Evolutionary conservation across 192 early-diverging fungal genomes (phyloP).

Genomic region (Coemansia biformis): DNA sequence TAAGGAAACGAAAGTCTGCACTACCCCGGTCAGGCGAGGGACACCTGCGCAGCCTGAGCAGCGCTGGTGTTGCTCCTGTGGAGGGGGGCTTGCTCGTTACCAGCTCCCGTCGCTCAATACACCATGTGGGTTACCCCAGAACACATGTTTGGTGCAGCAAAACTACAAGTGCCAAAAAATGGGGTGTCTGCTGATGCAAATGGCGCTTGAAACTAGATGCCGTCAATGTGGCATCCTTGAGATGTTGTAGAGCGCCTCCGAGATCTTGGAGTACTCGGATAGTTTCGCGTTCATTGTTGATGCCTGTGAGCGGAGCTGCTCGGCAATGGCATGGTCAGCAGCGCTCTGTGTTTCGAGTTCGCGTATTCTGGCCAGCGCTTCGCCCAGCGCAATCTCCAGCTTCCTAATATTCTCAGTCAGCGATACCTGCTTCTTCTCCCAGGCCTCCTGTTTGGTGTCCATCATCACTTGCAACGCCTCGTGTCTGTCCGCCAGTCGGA

Average conservation of each 20-base stretch:
- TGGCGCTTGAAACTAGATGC: too few relatives aligned
- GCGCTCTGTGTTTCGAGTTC: constrained; percentile 22
- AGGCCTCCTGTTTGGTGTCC: constrained; percentile 1
- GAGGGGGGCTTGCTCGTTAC: too few relatives aligned
- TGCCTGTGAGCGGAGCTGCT: constrained; percentile 15
- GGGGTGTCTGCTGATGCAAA: too few relatives aligned
- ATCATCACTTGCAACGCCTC: constrained; percentile 1
- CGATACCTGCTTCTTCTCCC: constrained; percentile 1
- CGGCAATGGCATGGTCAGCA: constrained; percentile 9
- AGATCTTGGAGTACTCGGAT: constrained; percentile 22
- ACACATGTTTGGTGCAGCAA: too few relatives aligned
- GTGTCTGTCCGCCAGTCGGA: constrained; percentile 5
- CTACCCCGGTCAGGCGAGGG: too few relatives aligned
- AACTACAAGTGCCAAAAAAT: too few relatives aligned
- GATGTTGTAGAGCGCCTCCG: constrained; percentile 19
- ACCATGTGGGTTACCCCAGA: too few relatives aligned
- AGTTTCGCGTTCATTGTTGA: constrained; percentile 16
- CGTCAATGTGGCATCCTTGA: constrained; percentile 10
- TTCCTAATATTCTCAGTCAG: constrained; percentile 10
- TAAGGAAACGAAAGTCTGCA: too few relatives aligned
- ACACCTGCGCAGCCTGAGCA: too few relatives aligned
- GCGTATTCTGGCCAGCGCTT: constrained; percentile 28
- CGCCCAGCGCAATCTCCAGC: constrained; percentile 26
- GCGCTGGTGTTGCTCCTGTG: too few relatives aligned
- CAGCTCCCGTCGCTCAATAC: too few relatives aligned